Conservation (phyloP, 257 asterid genomes). For the Fraxinus anomala region DNA sequence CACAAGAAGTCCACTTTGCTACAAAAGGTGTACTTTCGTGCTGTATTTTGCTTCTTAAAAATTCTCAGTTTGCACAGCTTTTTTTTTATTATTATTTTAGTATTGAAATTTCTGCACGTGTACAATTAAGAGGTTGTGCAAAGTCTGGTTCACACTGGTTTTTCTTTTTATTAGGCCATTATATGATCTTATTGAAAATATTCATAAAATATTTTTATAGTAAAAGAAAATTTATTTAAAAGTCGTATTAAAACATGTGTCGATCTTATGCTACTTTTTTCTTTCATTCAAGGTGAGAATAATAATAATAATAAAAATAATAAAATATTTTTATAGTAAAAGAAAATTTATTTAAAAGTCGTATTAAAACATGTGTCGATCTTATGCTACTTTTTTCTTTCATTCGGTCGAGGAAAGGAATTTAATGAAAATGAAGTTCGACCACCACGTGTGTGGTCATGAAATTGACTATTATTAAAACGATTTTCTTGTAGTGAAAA, state of each 20-base stretch:
- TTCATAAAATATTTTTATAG: no score
- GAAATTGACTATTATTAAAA: neutral
- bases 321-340: no score
- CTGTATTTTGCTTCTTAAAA: neutral
- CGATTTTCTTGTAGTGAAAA: neutral
- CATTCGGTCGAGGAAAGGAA: neutral
- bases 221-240: no score
- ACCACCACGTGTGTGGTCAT: neutral
- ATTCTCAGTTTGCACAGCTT: neutral
- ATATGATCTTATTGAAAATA: no score
- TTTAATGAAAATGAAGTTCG: neutral
- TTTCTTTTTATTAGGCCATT: no score
- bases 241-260: no score
- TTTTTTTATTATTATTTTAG: neutral
- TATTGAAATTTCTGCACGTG: neutral
- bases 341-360: no score
- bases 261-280: no score
- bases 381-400: no score
- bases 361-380: no score
- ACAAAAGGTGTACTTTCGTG: constrained; percentile 51
- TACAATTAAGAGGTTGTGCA: neutral
- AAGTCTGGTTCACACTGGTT: neutral
- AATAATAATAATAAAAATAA: no score
- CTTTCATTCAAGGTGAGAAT: no score
- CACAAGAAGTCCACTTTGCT: constrained; percentile 82